A percentile compares a stretch with the other conserved stretches of the same genome.
These are phyloP conservation scores for Leonotis leonurus DNA, from an alignment of 257 asterid species.

Conservation along the genomic window DNA sequence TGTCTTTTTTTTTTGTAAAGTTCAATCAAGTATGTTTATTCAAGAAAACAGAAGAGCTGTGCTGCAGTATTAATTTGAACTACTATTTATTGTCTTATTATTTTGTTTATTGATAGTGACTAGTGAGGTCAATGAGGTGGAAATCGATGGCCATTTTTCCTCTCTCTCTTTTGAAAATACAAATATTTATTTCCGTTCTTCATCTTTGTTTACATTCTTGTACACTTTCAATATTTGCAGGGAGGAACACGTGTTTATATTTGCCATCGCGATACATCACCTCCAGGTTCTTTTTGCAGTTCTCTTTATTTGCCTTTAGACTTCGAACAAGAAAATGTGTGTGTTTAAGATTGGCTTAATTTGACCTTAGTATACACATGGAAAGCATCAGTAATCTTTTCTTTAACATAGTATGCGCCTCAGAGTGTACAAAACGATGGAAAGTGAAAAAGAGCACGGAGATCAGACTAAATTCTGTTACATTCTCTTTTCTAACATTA, in stretches of 20 bases:
- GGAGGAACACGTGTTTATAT: constrained; percentile 70
- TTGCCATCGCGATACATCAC: constrained; percentile 70
- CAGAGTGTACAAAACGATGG: background rate
- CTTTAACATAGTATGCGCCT: background rate
- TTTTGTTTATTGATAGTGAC: no score
- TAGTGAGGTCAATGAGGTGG: no score
- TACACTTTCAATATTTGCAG: constrained; percentile 40
- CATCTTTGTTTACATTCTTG: constrained; percentile 7
- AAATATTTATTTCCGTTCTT: no score
- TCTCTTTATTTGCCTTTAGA: constrained; percentile 1
- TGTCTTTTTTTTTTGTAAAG: background rate
- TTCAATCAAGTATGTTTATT: background rate
- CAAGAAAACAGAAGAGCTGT: background rate
- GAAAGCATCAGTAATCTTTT: background rate
- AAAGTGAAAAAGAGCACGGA: background rate
- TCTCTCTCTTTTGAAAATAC: no score
- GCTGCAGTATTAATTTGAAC: background rate
- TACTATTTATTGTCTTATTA: background rate
- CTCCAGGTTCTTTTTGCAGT: constrained; percentile 57
- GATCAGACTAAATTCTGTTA: background rate
- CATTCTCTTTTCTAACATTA: background rate
- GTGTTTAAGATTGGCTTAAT: constrained; percentile 2
- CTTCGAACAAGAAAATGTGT: background rate
- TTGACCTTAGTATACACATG: background rate
- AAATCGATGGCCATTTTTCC: no score